phyloP scores from a whole-genome alignment of 2,329 filamentous ascomycete genomes.

The Sporothrix phasma region DNA sequence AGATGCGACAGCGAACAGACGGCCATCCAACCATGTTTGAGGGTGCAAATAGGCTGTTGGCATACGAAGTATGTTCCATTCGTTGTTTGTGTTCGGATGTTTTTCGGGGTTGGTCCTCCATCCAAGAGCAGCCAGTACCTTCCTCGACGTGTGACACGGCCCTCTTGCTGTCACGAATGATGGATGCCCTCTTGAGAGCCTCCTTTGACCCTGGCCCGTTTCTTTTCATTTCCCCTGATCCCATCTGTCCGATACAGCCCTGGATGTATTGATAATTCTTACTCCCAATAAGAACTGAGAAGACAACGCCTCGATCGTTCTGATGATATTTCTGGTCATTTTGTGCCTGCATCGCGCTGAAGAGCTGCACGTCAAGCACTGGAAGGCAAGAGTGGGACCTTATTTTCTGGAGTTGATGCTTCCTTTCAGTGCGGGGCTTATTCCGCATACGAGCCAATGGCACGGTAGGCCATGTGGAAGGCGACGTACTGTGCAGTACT shows the following conservation, averaged over 20 bases:
- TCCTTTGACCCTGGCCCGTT: background rate
- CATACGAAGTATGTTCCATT: background rate
- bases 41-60: background rate
- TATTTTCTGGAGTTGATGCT: background rate
- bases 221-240: background rate
- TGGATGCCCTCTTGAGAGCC: background rate
- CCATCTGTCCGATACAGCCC: background rate
- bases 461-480: background rate
- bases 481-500: background rate
- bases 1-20: background rate
- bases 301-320: background rate
- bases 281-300: background rate
- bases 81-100: background rate
- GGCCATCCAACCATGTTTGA: background rate
- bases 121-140: background rate
- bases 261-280: background rate
- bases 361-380: background rate
- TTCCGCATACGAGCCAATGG: constrained; percentile 1
- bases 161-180: background rate
- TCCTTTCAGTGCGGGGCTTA: constrained; percentile 11
- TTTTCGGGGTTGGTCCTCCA: background rate
- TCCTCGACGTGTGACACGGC: background rate
- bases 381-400: background rate
- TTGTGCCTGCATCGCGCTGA: background rate
- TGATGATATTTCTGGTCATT: background rate